Base-by-base conservation (phyloP, 2,329 filamentous ascomycete species). In the Ascochyta pisi region DNA sequence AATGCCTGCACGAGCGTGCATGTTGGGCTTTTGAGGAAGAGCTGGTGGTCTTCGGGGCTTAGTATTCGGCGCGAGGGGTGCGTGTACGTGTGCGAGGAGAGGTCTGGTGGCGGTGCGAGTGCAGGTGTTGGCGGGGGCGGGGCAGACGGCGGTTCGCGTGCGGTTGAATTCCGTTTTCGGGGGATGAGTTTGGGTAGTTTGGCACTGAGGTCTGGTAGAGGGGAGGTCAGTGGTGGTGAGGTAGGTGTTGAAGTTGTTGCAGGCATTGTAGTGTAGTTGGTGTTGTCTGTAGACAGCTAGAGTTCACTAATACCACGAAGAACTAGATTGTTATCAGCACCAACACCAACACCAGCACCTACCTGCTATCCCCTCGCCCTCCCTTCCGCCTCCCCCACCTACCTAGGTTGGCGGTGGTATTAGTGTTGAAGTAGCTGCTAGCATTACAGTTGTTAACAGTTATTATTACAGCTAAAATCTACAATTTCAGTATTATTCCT, bases 1-100 rank as follows among this genome's bases (percentile, higher is more conserved):
- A 96, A 99, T 19, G 90, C 86, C 54, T 90, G 80, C 39, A 99
- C 83, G 37, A 98, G 83, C 7, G 81, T 82, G 74, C 91, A 89
- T 6, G 93, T 89, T 0, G 88, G 82, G 0, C 93, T 97, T 0
- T 84, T 79, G 16, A 92, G 83, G 68, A 98, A 99, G 4, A 92
- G 78, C 16, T 90, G 83, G 72, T 96, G 93, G 65, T 99, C 95
- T 44, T 84, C 80, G 2, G 82, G 81, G 3, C 92, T 94, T 12
- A 99, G 79, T 48, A 99, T 98, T 8, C 93, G 86, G 57, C 93
- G 85, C 12, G 82, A 84, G 0, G 95, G 95, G 6, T 79, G 79
- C 54, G 81, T 79, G 79, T 91, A 96, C 6, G 76, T 77, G 70
- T 88, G 81, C 41, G 78, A 81, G 48, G 83, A 82, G 37, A 83